Evolutionary conservation across 106 monocot species (phyloP).

Genomic region (Apostasia ramifera): DNA sequence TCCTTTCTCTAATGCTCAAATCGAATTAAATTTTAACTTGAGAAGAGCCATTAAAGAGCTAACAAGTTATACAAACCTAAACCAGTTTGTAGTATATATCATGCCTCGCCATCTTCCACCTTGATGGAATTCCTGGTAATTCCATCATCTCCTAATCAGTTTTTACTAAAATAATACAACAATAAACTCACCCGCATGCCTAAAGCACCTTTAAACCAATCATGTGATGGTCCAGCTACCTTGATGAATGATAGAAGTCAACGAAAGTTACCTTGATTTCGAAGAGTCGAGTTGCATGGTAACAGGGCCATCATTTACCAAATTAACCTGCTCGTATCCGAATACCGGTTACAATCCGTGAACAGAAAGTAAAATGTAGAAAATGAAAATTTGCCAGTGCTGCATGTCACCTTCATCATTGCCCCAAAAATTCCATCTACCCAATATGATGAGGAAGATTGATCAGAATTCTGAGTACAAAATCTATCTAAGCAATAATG

Average conservation of each 20-base stretch:
- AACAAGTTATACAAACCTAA: too few species aligned
- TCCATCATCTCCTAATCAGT: background rate
- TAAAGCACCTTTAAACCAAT: background rate
- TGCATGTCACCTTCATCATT: constrained; percentile 78
- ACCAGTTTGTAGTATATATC: background rate
- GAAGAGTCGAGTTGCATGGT: constrained; percentile 91
- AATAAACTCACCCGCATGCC: background rate
- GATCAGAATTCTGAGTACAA: background rate
- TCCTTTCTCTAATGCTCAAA: too few species aligned
- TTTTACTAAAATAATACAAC: background rate
- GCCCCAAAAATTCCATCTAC: constrained; percentile 77
- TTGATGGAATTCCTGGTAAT: background rate
- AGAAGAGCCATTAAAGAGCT: too few species aligned
- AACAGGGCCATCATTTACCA: constrained; percentile 97
- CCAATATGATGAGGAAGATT: background rate
- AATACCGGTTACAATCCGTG: background rate
- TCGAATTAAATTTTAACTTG: too few species aligned
- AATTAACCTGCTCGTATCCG: constrained; percentile 50
- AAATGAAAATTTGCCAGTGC: background rate
- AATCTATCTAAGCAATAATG: too few species aligned
- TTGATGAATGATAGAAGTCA: background rate
- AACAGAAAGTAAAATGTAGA: background rate
- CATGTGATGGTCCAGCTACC: background rate
- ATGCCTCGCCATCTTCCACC: background rate
- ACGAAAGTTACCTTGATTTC: constrained; percentile 24